Base-by-base conservation (phyloP, 1,284 basidiomycete genomes). In the Tylopilus sp. region DNA sequence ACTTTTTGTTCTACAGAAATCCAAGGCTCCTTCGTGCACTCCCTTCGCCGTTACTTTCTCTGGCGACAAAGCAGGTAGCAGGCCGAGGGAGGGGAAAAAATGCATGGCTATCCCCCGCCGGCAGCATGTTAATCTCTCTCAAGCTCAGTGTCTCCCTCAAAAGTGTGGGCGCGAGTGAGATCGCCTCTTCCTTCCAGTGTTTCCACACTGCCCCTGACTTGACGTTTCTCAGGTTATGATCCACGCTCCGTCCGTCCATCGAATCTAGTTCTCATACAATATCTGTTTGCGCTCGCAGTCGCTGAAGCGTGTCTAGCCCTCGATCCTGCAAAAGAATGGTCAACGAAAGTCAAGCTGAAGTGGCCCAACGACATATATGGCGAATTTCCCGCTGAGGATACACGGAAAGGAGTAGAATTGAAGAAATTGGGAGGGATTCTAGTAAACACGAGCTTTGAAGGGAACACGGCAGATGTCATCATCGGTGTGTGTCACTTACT, bases 301-400 rank as follows among this genome's bases (percentile, higher is more conserved):
- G 82, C 86, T 4, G 88, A 95, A 59, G 93, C 92, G 0, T 86
- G 89, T 55, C 72, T 81, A 2, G 73, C 12, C 11, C 71, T 89
- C 1, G 84, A 74, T 11, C 56, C 67, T 6, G 29, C 47, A 4
- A 43, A 48, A 0, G 68, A 66, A 23, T 73, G 73, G 52, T 87
- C 84, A 1, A 71, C 74, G 12, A 74, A 74, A 5, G 79, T 96
- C 5, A 78, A 84, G 41, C 75, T 99, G 46, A 99, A 99, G 69
- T 99, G 97, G 97, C 96, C 96, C 11, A 99, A 99, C 63, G 96
- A 99, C 63, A 74, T 99, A 7, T 99, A 98, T 62, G 87, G 84
- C 2, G 76, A 81, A 31, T 68, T 81, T 11, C 73, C 72, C 2
- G 72, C 73, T 8, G 73, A 71, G 6, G 73, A 70, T 7, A 64